These are phyloP conservation scores for Podospora comata DNA, from an alignment of 495 filamentous ascomycete genomes.

Conservation along the genomic window DNA sequence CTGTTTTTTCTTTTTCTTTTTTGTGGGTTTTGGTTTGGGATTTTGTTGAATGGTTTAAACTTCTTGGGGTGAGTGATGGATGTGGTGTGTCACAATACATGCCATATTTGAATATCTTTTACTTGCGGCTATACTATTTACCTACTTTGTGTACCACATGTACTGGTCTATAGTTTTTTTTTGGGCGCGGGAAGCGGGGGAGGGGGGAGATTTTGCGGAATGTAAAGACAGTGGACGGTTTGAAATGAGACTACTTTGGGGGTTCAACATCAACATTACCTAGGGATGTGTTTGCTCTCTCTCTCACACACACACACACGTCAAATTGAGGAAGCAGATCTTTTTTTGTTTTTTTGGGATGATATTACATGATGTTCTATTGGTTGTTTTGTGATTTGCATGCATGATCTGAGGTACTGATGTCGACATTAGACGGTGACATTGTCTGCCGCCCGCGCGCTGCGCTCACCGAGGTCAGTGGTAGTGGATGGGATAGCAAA, in stretches of 20 bases:
- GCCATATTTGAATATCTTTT: too few relatives aligned
- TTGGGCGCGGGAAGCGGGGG: too few relatives aligned
- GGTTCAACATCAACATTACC: not conserved
- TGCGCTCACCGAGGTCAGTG: not conserved
- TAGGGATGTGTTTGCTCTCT: not conserved
- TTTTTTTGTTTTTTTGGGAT: not conserved
- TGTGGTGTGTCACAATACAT: too few relatives aligned
- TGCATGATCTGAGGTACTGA: not conserved
- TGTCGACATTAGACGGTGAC: not conserved
- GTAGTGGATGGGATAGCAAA: too few relatives aligned
- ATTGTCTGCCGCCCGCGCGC: not conserved
- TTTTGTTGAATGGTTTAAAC: not conserved
- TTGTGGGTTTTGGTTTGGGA: not conserved
- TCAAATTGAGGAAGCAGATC: not conserved
- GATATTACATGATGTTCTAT: not conserved
- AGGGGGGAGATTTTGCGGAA: too few relatives aligned
- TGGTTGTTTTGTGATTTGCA: not conserved
- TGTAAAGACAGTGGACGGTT: not conserved
- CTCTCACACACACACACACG: not conserved
- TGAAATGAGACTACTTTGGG: not conserved
- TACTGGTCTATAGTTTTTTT: too few relatives aligned
- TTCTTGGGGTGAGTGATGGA: not conserved
- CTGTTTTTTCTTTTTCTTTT: not conserved
- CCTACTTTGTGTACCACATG: too few relatives aligned
- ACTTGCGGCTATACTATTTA: too few relatives aligned